phyloP scores from a whole-genome alignment of 2,329 filamentous ascomycete genomes.

The Torrubiella hemipterigena region DNA sequence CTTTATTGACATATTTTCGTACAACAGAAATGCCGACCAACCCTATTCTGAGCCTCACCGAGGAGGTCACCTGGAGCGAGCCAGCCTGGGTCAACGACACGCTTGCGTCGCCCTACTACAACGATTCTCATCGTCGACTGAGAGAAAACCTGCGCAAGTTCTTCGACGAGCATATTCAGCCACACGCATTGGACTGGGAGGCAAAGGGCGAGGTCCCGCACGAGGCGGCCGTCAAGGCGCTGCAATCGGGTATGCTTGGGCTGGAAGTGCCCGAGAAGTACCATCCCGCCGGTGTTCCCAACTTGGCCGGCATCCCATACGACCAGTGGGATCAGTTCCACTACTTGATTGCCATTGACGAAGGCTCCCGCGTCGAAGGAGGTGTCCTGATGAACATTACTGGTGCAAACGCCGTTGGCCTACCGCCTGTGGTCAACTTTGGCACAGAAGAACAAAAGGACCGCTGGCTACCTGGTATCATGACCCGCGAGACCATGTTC shows the following conservation, averaged over 20 bases:
- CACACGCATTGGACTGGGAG: conserved; percentile 52
- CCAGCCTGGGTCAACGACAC: not conserved
- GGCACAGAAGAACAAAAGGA: conserved; percentile 42
- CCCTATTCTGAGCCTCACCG: not conserved
- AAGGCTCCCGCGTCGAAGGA: conserved; percentile 39
- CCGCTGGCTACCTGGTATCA: conserved; percentile 45
- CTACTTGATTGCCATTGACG: conserved; percentile 41
- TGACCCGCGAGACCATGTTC: conserved; percentile 45
- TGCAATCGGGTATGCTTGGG: conserved; percentile 24
- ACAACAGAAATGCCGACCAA: too few relatives aligned
- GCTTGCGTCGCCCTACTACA: conserved; percentile 46
- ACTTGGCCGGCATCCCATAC: conserved; percentile 17
- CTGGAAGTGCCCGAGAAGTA: conserved; percentile 22
- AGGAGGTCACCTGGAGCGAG: not conserved
- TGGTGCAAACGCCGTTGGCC: conserved; percentile 49
- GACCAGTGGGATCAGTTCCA: conserved; percentile 45
- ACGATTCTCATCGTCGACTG: conserved; percentile 42
- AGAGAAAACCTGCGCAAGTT: conserved; percentile 45
- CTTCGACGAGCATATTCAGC: conserved; percentile 43
- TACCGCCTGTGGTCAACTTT: conserved; percentile 48
- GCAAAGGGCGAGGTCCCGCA: conserved; percentile 36
- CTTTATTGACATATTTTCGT: too few relatives aligned
- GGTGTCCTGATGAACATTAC: conserved; percentile 45
- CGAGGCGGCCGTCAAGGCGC: conserved; percentile 21
- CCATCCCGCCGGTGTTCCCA: conserved; percentile 26